phyloP scores from a whole-genome alignment of 2,329 filamentous ascomycete species.

The Apiospora kogelbergensis region DNA sequence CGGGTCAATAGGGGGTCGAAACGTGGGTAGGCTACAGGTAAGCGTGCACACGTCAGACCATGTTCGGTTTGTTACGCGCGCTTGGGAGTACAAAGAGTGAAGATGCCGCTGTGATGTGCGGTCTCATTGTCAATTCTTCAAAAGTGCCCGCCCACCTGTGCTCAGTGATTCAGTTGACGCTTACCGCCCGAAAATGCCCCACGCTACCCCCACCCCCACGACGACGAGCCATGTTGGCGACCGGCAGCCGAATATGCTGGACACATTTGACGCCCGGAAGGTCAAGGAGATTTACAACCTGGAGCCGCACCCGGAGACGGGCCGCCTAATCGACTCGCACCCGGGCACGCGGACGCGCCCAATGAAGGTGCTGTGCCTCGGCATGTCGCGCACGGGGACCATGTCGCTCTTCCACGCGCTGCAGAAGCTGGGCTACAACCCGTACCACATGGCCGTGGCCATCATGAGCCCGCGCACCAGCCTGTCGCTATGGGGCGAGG shows the following conservation, averaged over 20 bases:
- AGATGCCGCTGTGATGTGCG: not conserved
- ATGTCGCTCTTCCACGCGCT: constrained; percentile 7
- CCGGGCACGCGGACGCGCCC: not conserved
- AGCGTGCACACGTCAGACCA: not conserved
- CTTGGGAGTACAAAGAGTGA: not conserved
- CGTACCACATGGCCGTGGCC: not conserved
- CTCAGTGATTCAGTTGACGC: not conserved
- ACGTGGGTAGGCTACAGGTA: not conserved
- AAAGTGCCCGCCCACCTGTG: not conserved
- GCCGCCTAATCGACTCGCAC: not conserved
- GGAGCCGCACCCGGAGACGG: not conserved
- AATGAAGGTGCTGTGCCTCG: not conserved
- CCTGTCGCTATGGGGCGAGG: constrained; percentile 5
- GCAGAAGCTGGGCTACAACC: constrained; percentile 6
- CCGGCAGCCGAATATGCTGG: not conserved
- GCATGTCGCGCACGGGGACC: not conserved
- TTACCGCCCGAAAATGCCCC: not conserved
- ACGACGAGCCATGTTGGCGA: not conserved
- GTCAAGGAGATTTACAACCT: not conserved
- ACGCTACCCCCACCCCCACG: not conserved
- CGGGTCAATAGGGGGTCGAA: not conserved
- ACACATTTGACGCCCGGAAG: not conserved
- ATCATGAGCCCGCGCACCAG: not conserved
- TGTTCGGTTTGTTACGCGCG: not conserved
- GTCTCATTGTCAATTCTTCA: not conserved